phyloP scores from a whole-genome alignment of 2,329 filamentous ascomycete species.

The Pseudogymnoascus sp. region DNA sequence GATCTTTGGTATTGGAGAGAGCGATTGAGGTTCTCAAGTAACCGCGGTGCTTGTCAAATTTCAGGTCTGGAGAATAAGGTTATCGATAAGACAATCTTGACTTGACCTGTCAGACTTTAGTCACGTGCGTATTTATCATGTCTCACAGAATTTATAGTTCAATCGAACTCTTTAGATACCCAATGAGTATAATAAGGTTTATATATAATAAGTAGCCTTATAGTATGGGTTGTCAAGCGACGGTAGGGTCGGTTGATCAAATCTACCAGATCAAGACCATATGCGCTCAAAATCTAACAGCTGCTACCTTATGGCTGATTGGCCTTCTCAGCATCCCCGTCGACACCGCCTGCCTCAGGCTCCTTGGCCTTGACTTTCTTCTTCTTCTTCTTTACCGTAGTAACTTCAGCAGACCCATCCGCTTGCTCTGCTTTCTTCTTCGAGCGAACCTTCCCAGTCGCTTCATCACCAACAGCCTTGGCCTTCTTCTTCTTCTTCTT shows the following conservation, averaged over 20 bases:
- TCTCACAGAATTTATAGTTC: not conserved
- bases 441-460: constrained; percentile 16
- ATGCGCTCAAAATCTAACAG: not conserved
- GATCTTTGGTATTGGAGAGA: not conserved
- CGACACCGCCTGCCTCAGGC: constrained; percentile 23
- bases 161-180: not conserved
- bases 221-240: not conserved
- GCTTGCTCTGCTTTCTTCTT: constrained; percentile 12
- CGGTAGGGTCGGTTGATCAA: not conserved
- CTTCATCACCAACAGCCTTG: constrained; percentile 30
- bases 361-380: constrained; percentile 26
- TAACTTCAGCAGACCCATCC: constrained; percentile 7
- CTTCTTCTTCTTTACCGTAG: constrained; percentile 26
- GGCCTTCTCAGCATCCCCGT: constrained; percentile 24
- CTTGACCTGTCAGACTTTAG: not conserved
- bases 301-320: constrained; percentile 5
- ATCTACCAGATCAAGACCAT: not conserved
- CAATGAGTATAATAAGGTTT: not conserved
- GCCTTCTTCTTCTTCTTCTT: constrained; percentile 54
- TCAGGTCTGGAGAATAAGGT: constrained; percentile 3
- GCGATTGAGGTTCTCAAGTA: not conserved
- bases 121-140: not conserved
- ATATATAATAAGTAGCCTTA: not conserved
- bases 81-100: constrained; percentile 5
- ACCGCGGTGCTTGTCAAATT: not conserved